Percentiles rank a stretch among this genome's conserved stretches.
Conservation (phyloP, 805 yeast genomes). For the Cyberlindnera americana region DNA sequence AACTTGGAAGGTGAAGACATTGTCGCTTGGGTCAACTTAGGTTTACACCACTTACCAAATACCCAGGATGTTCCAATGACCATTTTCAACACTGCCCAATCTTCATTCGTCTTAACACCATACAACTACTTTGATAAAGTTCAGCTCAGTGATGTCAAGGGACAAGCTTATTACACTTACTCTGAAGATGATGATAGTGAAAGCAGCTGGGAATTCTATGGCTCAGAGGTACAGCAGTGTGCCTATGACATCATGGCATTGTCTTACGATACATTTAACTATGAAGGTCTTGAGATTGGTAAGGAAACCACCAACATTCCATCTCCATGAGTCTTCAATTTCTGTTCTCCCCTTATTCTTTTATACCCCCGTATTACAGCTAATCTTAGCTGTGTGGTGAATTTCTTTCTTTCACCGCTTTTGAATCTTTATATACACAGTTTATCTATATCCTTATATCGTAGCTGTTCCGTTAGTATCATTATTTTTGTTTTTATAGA, state of each 20-base stretch:
- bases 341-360: no score
- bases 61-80: conserved; percentile 31
- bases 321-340: conserved; percentile 14
- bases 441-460: background rate
- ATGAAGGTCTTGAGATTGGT: conserved; percentile 20
- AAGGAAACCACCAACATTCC: conserved; percentile 27
- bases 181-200: conserved; percentile 10
- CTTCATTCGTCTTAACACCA: conserved; percentile 27
- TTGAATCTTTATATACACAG: no score
- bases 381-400: background rate
- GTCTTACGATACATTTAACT: conserved; percentile 18
- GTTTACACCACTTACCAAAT: conserved; percentile 30
- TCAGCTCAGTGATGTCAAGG: conserved; percentile 25
- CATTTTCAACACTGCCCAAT: conserved; percentile 26
- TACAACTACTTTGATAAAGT: conserved; percentile 28
- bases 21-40: conserved; percentile 30
- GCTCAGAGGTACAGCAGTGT: conserved; percentile 20
- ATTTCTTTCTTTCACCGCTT: no score
- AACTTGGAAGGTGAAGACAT: conserved; percentile 27
- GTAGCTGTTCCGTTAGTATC: background rate
- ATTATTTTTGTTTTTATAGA: no score
- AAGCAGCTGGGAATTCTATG: conserved; percentile 25
- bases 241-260: conserved; percentile 16
- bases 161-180: conserved; percentile 24
- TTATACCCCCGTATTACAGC: background rate